phyloP scores from a whole-genome alignment of 768 basidiomycete species.

The Amyloporia xantha region DNA sequence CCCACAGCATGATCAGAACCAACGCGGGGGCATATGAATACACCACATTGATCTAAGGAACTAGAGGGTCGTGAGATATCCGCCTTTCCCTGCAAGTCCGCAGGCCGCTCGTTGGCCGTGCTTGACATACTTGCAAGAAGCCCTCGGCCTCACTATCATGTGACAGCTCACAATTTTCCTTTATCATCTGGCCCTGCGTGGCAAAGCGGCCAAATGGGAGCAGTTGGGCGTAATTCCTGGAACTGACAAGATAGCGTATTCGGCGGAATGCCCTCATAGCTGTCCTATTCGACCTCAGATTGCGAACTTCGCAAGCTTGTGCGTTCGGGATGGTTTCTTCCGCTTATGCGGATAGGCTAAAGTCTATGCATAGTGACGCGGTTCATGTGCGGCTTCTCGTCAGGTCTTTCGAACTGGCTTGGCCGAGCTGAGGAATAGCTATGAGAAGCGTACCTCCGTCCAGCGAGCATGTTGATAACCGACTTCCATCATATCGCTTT shows the following conservation, averaged over 20 bases:
- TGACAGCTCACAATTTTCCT: neutral
- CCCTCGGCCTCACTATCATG: conserved; percentile 2
- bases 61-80: conserved; percentile 3
- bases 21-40: conserved; percentile 1
- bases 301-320: neutral
- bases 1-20: conserved; percentile 5
- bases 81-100: neutral
- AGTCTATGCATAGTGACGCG: neutral
- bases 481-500: neutral
- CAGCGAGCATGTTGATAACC: too few species aligned
- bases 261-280: neutral
- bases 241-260: neutral
- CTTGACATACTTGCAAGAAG: neutral
- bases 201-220: neutral
- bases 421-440: too few species aligned
- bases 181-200: neutral
- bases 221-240: neutral
- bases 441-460: neutral
- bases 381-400: too few species aligned
- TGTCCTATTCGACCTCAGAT: neutral
- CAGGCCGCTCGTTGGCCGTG: neutral
- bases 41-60: conserved; percentile 5
- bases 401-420: too few species aligned
- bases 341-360: neutral
- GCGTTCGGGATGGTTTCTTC: neutral